Evolutionary conservation across 2,329 filamentous ascomycete species (phyloP).

Genomic region (Xylariaceae sp.): DNA sequence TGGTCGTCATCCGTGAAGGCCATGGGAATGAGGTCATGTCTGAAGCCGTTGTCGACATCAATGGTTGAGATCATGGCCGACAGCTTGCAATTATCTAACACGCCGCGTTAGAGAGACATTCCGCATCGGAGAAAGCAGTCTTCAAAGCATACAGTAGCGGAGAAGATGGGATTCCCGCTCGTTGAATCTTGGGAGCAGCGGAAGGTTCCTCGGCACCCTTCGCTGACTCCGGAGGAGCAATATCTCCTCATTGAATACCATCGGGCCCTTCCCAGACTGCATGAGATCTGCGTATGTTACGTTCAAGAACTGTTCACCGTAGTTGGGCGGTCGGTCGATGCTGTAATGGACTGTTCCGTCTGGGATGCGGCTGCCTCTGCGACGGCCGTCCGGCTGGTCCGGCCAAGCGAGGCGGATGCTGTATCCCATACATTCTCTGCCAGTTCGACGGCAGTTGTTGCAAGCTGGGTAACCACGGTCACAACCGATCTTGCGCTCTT

Average conservation of each 20-base stretch:
- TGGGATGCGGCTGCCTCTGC: constrained; percentile 27
- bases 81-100: constrained; percentile 35
- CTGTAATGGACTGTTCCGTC: constrained; percentile 29
- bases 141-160: constrained; percentile 24
- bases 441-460: constrained; percentile 39
- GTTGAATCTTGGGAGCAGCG: constrained; percentile 26
- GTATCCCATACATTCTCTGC: constrained; percentile 39
- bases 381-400: constrained; percentile 41
- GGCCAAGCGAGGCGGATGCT: constrained; percentile 43
- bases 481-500: constrained; percentile 44
- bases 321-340: constrained; percentile 24
- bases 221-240: constrained; percentile 22
- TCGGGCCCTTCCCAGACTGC: constrained; percentile 28
- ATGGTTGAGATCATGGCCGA: constrained; percentile 43
- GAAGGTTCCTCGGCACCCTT: constrained; percentile 26
- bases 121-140: neutral
- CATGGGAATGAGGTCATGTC: constrained; percentile 41
- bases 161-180: constrained; percentile 29
- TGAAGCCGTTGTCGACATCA: constrained; percentile 42
- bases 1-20: constrained; percentile 33
- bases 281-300: constrained; percentile 35
- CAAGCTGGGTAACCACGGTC: constrained; percentile 39
- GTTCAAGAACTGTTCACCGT: constrained; percentile 36
- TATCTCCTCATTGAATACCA: constrained; percentile 22
- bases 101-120: constrained; percentile 8